Conservation (phyloP, 1,139 yeast species). For the Ashbya aceris region DNA sequence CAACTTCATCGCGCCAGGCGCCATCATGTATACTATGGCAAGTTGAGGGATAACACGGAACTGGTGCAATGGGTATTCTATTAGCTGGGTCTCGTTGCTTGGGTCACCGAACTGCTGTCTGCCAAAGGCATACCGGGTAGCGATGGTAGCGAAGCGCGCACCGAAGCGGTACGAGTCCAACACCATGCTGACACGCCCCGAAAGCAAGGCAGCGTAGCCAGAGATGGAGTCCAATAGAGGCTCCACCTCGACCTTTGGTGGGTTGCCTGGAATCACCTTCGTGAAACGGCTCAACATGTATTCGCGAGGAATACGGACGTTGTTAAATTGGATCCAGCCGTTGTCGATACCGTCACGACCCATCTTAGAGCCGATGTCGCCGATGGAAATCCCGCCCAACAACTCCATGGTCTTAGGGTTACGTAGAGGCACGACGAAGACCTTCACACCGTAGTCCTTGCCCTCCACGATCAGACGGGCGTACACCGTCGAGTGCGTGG, state of each 20-base stretch:
- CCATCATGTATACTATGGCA: constrained; percentile 71
- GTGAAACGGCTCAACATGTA: constrained; percentile 77
- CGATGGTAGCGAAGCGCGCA: constrained; percentile 73
- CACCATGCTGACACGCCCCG: constrained; percentile 88
- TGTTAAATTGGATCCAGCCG: constrained; percentile 87
- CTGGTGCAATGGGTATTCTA: constrained; percentile 82
- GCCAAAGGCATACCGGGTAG: constrained; percentile 80
- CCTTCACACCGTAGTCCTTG: constrained; percentile 82
- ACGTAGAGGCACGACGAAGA: constrained; percentile 82
- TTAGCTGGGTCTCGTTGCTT: constrained; percentile 48
- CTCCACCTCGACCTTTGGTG: constrained; percentile 62
- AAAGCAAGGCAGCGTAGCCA: constrained; percentile 68
- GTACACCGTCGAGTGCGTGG: constrained; percentile 73
- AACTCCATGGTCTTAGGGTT: constrained; percentile 57
- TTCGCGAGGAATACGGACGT: constrained; percentile 74
- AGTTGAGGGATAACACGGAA: constrained; percentile 73
- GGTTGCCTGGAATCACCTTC: constrained; percentile 43
- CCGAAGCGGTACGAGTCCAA: constrained; percentile 73
- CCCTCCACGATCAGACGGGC: constrained; percentile 78
- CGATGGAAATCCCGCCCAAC: constrained; percentile 70
- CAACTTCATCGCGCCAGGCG: constrained; percentile 63
- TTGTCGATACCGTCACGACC: constrained; percentile 77
- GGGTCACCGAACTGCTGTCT: constrained; percentile 61
- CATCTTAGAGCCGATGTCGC: constrained; percentile 92
- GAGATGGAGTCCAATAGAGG: constrained; percentile 75